A percentile compares a stretch with the other conserved stretches of the same genome.
These are phyloP conservation scores for Amoebophrya sp. DNA, from an alignment of 169 alveolate species.

Conservation along the genomic window DNA sequence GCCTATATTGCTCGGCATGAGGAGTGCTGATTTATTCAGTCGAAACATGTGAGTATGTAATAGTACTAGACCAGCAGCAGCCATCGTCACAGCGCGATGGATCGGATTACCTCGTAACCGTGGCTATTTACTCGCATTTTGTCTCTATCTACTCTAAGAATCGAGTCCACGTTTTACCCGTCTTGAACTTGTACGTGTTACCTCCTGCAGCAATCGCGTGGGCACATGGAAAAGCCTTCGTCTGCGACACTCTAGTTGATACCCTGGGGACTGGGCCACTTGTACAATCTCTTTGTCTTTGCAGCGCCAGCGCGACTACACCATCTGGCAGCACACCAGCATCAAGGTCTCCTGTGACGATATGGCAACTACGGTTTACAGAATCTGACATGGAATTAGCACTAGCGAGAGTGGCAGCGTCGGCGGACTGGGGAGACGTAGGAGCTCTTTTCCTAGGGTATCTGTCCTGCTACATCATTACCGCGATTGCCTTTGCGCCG, in stretches of 20 bases:
- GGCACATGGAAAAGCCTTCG: neutral
- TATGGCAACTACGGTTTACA: neutral
- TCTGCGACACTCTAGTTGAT: neutral
- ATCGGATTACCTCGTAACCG: no score
- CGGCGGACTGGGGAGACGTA: neutral
- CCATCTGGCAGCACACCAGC: neutral
- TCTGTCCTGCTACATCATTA: neutral
- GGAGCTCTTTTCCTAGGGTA: neutral
- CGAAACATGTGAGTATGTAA: no score
- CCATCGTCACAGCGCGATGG: no score
- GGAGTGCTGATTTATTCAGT: no score
- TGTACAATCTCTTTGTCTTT: neutral
- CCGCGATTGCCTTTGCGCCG: neutral
- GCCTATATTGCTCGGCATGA: no score
- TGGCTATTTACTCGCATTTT: no score
- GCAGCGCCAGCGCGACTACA: neutral
- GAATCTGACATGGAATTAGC: neutral
- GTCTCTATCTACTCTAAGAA: no score
- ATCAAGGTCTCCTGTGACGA: neutral
- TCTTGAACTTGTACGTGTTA: neutral
- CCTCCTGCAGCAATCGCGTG: neutral
- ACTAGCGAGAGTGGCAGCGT: neutral
- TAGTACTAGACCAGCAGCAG: no score
- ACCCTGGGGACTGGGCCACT: neutral
- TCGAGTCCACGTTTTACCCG: no score